A percentile compares a stretch with the other conserved stretches of the same genome.
Evolutionary conservation across 148 eudicot species (phyloP).

Genomic region (Cornus kousa): DNA sequence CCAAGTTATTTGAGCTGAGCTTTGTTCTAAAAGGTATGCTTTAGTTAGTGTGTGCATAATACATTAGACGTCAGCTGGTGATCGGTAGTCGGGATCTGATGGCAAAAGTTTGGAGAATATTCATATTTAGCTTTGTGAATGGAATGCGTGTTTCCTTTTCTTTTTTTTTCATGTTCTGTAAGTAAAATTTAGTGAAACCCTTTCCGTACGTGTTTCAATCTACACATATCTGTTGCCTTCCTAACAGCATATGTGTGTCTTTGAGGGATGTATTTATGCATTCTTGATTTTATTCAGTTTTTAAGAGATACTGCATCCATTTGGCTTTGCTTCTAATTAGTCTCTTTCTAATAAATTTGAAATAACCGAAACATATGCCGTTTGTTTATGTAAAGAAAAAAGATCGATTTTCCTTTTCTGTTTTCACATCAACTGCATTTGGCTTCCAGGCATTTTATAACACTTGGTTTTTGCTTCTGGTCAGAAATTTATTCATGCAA

Average conservation of each 20-base stretch:
- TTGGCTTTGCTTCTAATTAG: not conserved
- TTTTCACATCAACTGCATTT: constrained; percentile 1
- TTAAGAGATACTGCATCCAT: not conserved
- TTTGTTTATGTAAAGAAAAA: not conserved
- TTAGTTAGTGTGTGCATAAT: not conserved
- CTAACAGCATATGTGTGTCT: constrained; percentile 2
- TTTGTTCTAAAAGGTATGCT: not conserved
- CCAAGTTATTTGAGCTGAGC: not conserved
- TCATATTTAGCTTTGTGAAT: not conserved
- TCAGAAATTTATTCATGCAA: constrained; percentile 96
- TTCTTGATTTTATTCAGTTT: not conserved
- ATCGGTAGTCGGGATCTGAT: not conserved
- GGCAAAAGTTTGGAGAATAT: not conserved
- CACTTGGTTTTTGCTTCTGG: constrained; percentile 14
- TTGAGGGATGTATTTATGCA: not conserved
- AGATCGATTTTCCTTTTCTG: not conserved
- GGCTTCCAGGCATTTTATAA: constrained; percentile 14
- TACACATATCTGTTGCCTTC: not conserved
- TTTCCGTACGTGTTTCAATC: not conserved
- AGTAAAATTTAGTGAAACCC: not conserved
- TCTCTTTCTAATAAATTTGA: not conserved
- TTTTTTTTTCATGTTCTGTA: not conserved
- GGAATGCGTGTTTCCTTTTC: not conserved
- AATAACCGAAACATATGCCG: not conserved
- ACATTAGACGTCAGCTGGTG: not conserved